phyloP scores from a whole-genome alignment of 495 filamentous ascomycete species.

The Tuber magnatum region DNA sequence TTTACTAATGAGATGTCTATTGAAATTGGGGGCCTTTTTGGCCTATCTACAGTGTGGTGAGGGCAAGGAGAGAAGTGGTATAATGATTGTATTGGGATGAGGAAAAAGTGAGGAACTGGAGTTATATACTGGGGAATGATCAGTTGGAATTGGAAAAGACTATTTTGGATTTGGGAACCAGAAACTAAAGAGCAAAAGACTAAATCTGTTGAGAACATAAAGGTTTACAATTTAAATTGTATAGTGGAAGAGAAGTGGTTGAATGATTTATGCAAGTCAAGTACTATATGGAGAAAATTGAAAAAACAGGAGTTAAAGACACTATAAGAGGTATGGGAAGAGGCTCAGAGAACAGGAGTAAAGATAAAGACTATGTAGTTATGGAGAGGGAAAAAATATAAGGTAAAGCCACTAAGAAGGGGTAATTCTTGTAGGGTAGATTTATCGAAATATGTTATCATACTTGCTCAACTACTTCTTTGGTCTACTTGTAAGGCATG shows the following conservation, averaged over 20 bases:
- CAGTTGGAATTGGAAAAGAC: background rate
- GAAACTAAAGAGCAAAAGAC: constrained; percentile 3
- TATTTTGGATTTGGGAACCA: background rate
- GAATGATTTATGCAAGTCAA: background rate
- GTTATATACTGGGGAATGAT: constrained; percentile 5
- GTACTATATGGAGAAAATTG: background rate
- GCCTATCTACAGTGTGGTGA: too few relatives aligned
- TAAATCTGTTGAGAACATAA: background rate
- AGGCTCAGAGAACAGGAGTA: too few relatives aligned
- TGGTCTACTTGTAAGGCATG: too few relatives aligned
- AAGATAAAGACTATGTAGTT: background rate
- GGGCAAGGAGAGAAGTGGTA: background rate
- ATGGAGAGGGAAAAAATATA: constrained; percentile 1
- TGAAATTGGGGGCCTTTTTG: too few relatives aligned
- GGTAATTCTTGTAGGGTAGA: background rate
- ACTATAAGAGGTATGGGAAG: too few relatives aligned
- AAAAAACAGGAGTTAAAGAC: too few relatives aligned
- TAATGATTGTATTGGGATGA: constrained; percentile 2
- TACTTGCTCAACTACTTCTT: too few relatives aligned
- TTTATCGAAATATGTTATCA: constrained; percentile 10
- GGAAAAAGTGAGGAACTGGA: background rate
- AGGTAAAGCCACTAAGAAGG: background rate
- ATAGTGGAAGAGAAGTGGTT: background rate
- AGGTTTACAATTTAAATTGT: background rate
- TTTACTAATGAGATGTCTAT: too few relatives aligned